A percentile compares a stretch with the other conserved stretches of the same genome.
Conservation (phyloP, 2,329 filamentous ascomycete genomes). For the Parasarocladium wereldwijsianum region DNA sequence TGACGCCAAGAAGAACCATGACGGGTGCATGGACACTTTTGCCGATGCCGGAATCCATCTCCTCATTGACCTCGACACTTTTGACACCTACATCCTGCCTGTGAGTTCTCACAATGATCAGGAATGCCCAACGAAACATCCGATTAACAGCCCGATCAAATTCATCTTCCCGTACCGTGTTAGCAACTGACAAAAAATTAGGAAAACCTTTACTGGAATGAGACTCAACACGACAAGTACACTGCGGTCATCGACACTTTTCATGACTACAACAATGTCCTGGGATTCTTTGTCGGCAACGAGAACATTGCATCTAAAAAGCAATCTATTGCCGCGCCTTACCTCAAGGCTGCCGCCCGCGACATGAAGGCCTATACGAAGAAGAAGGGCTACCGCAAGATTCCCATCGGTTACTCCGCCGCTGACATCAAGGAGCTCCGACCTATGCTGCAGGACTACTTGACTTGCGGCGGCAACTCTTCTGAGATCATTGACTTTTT, state of each 20-base stretch:
- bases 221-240: slow-evolving; percentile 54
- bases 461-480: slow-evolving; percentile 60
- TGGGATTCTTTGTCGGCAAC: slow-evolving; percentile 79
- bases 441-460: slow-evolving; percentile 51
- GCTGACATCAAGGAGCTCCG: slow-evolving; percentile 63
- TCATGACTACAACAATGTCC: slow-evolving; percentile 61
- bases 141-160: neutral
- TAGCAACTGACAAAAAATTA: slow-evolving; percentile 13
- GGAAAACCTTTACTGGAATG: slow-evolving; percentile 54
- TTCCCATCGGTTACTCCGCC: slow-evolving; percentile 77
- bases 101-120: no score
- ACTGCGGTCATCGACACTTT: slow-evolving; percentile 63
- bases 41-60: slow-evolving; percentile 70
- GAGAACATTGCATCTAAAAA: slow-evolving; percentile 58
- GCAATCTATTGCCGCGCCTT: slow-evolving; percentile 55
- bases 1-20: slow-evolving; percentile 54
- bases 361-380: slow-evolving; percentile 75
- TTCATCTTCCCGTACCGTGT: neutral
- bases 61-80: slow-evolving; percentile 71
- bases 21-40: slow-evolving; percentile 68
- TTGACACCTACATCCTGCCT: slow-evolving; percentile 51
- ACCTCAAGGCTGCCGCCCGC: slow-evolving; percentile 65
- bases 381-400: slow-evolving; percentile 59
- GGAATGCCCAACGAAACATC: no score
- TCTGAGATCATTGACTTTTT: slow-evolving; percentile 70